phyloP scores from a whole-genome alignment of 805 yeast genomes.

The Wickerhamomyces chambardii region DNA sequence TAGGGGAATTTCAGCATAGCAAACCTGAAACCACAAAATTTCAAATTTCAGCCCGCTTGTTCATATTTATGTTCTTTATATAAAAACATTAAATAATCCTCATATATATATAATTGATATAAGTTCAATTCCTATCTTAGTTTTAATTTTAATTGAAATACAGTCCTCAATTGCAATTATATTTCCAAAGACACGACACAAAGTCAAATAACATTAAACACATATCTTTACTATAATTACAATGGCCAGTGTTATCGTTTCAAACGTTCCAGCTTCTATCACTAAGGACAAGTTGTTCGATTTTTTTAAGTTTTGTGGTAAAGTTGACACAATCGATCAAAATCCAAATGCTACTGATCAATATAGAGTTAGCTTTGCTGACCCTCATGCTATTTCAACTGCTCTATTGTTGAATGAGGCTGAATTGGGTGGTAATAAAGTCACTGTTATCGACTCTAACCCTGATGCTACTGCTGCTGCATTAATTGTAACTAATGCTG shows the following conservation, averaged over 20 bases:
- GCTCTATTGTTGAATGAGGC: constrained; percentile 69
- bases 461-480: constrained; percentile 1
- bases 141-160: too few species aligned
- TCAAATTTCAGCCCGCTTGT: too few species aligned
- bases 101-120: too few species aligned
- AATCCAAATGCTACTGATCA: constrained; percentile 14
- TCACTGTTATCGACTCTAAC: constrained; percentile 27
- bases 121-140: too few species aligned
- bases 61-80: too few species aligned
- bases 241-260: constrained; percentile 36
- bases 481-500: constrained; percentile 2
- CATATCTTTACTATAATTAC: too few species aligned
- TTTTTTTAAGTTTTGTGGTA: constrained; percentile 73
- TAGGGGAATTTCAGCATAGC: too few species aligned
- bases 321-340: constrained; percentile 22
- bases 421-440: constrained; percentile 51
- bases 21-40: too few species aligned
- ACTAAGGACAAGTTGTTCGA: constrained; percentile 44
- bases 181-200: too few species aligned
- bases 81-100: too few species aligned
- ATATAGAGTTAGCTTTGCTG: constrained; percentile 42
- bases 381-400: constrained; percentile 55
- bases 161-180: too few species aligned
- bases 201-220: neutral
- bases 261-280: constrained; percentile 43